Conservation (phyloP, 2,329 filamentous ascomycete species). For the Penicillium psychrosexuale region DNA sequence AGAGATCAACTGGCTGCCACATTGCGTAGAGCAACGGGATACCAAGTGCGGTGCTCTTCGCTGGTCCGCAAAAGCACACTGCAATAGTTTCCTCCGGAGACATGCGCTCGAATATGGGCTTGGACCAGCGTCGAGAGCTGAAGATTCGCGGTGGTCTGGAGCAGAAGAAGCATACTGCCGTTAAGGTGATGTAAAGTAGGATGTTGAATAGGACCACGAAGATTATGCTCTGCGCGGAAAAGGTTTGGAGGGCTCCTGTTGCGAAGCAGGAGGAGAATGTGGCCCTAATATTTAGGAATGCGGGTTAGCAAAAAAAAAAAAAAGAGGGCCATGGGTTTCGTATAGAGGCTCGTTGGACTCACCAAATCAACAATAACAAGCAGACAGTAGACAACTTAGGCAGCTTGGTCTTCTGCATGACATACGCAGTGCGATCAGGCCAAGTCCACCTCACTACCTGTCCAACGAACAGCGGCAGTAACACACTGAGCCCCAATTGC, state of each 20-base stretch:
- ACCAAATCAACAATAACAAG: constrained; percentile 57
- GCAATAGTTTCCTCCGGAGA: constrained; percentile 63
- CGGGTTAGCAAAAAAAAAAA: constrained; percentile 37
- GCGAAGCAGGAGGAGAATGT: constrained; percentile 53
- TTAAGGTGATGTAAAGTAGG: constrained; percentile 62
- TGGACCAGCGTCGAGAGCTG: constrained; percentile 16
- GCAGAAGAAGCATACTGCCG: constrained; percentile 53
- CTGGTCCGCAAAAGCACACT: constrained; percentile 69
- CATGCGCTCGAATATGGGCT: constrained; percentile 38
- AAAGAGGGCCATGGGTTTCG: not conserved
- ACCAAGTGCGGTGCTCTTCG: constrained; percentile 68
- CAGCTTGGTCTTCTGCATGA: constrained; percentile 54
- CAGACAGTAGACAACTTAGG: constrained; percentile 46
- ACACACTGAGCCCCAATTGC: constrained; percentile 65
- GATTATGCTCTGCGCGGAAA: constrained; percentile 60
- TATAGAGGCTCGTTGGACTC: constrained; percentile 6
- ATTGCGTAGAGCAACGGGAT: constrained; percentile 67
- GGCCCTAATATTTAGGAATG: constrained; percentile 42
- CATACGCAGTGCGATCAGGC: constrained; percentile 39
- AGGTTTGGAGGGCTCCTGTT: constrained; percentile 58
- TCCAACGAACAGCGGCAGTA: constrained; percentile 62
- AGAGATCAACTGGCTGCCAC: constrained; percentile 45
- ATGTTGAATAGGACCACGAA: constrained; percentile 68
- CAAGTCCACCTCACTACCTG: constrained; percentile 59
- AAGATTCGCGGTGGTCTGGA: constrained; percentile 41